Conservation (phyloP, 1,284 basidiomycete species). For the Rhodotorula sp. region DNA sequence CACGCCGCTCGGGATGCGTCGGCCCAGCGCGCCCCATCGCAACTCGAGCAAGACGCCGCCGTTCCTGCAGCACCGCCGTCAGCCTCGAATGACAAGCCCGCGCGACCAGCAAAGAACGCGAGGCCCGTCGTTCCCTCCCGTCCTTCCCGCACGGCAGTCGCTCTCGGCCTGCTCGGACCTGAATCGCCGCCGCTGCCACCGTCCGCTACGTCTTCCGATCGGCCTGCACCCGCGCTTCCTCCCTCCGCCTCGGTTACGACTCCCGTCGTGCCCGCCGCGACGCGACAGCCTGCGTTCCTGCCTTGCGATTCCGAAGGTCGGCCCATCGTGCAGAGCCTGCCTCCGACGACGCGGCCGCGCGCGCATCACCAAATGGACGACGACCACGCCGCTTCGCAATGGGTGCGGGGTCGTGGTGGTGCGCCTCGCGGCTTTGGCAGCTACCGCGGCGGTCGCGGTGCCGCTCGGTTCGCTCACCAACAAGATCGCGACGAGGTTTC, state of each 20-base stretch:
- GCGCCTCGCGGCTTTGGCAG: conserved; percentile 6
- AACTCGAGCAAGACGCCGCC: background rate
- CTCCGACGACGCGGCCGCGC: background rate
- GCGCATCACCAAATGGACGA: background rate
- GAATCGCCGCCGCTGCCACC: background rate
- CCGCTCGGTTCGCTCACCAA: background rate
- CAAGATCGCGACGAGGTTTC: conserved; percentile 46
- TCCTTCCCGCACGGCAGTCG: conserved; percentile 29
- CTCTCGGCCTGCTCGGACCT: conserved; percentile 26
- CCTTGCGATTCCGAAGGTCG: conserved; percentile 1
- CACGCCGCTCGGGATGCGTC: conserved; percentile 27
- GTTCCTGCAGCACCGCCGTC: conserved; percentile 45
- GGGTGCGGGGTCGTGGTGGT: conserved; percentile 46
- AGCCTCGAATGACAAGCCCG: conserved; percentile 1
- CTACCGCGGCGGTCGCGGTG: background rate
- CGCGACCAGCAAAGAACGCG: background rate
- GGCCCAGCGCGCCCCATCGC: conserved; percentile 45
- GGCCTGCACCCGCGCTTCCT: conserved; percentile 2
- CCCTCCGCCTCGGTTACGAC: conserved; percentile 44
- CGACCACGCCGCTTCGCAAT: background rate
- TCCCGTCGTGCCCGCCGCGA: conserved; percentile 49
- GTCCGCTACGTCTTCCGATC: conserved; percentile 1
- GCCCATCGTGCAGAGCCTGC: background rate
- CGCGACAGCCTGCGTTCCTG: conserved; percentile 56
- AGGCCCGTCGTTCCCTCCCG: conserved; percentile 25